phyloP scores from a whole-genome alignment of 208 protist genomes.

The Trypanosoma rangeli region DNA sequence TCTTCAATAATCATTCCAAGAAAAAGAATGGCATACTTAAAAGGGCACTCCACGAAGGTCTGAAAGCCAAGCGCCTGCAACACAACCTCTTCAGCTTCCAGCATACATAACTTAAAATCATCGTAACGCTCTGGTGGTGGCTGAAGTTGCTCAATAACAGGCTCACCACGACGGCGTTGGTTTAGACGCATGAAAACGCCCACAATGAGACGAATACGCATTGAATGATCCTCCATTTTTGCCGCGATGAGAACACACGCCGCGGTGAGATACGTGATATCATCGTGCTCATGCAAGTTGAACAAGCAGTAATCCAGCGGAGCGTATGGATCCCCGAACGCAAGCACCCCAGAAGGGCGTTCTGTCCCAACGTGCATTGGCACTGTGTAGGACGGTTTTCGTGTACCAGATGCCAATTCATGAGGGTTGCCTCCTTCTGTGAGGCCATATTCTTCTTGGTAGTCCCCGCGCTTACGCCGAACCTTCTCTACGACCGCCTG shows the following conservation, averaged over 20 bases:
- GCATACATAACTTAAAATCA: conserved; percentile 68
- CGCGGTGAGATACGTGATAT: conserved; percentile 67
- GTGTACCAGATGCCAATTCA: neutral
- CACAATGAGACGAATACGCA: conserved; percentile 60
- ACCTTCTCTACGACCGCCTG: conserved; percentile 32
- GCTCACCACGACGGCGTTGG: conserved; percentile 39
- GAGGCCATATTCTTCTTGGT: conserved; percentile 14
- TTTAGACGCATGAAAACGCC: conserved; percentile 61
- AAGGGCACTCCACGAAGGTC: conserved; percentile 75
- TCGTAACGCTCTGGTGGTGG: conserved; percentile 41
- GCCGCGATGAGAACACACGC: conserved; percentile 79
- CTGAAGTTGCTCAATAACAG: conserved; percentile 29
- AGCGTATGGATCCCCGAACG: conserved; percentile 64
- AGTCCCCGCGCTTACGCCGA: conserved; percentile 23
- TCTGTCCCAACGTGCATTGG: conserved; percentile 47
- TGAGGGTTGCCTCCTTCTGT: neutral
- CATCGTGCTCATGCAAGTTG: conserved; percentile 59
- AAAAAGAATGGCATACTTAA: conserved; percentile 76
- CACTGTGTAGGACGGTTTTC: conserved; percentile 42
- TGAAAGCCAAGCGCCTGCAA: conserved; percentile 82
- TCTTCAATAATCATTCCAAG: conserved; percentile 58
- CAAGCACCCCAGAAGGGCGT: conserved; percentile 40
- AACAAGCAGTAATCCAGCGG: conserved; percentile 78
- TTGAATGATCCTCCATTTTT: conserved; percentile 69
- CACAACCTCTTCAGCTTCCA: conserved; percentile 71